Evolutionary conservation across 2,329 filamentous ascomycete species (phyloP), one percentile per base, ranked within the genome.

Genomic region (Trichoderma asperellum): DNA sequence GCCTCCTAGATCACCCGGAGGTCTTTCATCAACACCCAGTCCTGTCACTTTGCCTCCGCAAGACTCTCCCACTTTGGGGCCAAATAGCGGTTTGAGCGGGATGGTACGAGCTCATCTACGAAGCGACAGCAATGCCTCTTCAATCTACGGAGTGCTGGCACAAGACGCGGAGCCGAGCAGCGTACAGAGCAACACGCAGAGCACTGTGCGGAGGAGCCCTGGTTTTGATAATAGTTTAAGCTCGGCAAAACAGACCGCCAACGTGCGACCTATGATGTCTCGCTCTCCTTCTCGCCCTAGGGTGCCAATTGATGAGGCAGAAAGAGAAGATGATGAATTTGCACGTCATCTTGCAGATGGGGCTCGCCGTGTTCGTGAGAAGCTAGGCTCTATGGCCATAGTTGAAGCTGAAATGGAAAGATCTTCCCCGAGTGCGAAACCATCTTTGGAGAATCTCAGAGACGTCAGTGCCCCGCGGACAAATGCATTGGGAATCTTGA

Each of bases 81-180:
- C 92, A 0, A 83, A 83, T 18, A 67, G 76, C 12, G 93, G 92
- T 0, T 83, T 97, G 18, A 95, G 91, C 75, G 92, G 91, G 2
- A 87, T 97, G 83, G 90, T 97, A 57, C 89, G 91, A 37, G 91
- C 94, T 71, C 96, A 98, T 82, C 82, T 98, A 52, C 89, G 96
- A 62, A 89, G 89, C 40, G 89, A 91, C 72, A 98, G 95, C 80
- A 91, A 90, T 70, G 86, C 89, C 16, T 98, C 95, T 0, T 96
- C 93, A 0, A 85, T 96, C 32, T 93, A 93, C 73, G 88, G 87
- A 40, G 58, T 52, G 32, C 29, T 55, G 21, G n/a, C 14, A 29
- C 55, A 67, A 35, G 63, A 67, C 5, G 18, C 63, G 21, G 63
- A 67, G 55, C 63, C 24, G 29, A 58, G 18, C 34, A 12, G 5